Evolutionary conservation across 768 basidiomycete species (phyloP), one percentile per base, ranked within the genome.

Genomic region (Tulasnella sp.): DNA sequence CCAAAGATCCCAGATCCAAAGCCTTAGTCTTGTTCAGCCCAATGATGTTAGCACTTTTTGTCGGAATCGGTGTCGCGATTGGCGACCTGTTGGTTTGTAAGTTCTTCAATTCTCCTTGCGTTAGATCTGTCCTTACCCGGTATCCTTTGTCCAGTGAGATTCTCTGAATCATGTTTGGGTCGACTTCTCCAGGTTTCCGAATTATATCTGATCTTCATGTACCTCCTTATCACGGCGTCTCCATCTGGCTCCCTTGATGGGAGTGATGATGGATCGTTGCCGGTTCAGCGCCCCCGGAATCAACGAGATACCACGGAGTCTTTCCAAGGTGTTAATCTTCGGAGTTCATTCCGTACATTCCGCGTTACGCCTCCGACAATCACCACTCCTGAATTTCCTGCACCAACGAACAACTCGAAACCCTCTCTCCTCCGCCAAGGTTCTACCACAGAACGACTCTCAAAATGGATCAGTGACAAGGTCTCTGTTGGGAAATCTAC

Each of bases 101-200:
- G 82, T 72, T 13, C 33, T 45, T 34, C 44, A 19, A 20, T 47
- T 37, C 34, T 32, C 29, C 29, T 25, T 12, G 20, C 31, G 24
- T 9, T 41, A 53, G 2, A 19, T 45, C n/a, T 10, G 13, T 28
- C 12, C 42, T 55, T 39, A 48, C 25, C 52, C 50, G 25, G 27
- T 46, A 28, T 19, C 32, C 33, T 22, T 37, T 35, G 54, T 62
- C 19, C 57, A 84, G 82, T 80, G 61, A 65, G 69, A 47, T 83
- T 85, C 59, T 75, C 83, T 2, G 84, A 86, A 64, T 75, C 74
- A 5, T 69, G 70, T 8, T 65, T 81, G 1, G 84, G 83, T n/a
- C 77, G 79, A 40, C 75, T 85, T 57, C 62, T 77, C 45, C 67
- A 60, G 48, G 78, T 77, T 12, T 63, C 78, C 29, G 78, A 81